Base-by-base conservation (phyloP, 495 filamentous ascomycete species). In the Penicillium desertorum region DNA sequence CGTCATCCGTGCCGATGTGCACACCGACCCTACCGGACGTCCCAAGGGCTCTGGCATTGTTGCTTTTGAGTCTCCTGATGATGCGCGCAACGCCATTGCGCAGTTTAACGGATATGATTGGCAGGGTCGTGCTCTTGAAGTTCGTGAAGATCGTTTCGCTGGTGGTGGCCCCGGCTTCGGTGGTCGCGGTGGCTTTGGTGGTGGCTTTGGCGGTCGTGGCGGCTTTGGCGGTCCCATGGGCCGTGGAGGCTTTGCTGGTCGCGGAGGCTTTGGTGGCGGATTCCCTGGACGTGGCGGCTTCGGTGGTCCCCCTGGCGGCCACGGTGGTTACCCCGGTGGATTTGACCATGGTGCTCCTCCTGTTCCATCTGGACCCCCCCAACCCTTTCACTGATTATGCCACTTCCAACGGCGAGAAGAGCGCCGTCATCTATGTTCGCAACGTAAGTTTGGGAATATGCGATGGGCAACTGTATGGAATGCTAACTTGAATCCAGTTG, bases 91-190 rank as follows among this genome's bases (percentile, higher is more conserved):
- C 62, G 94, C 94, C 36, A 98, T 98, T 64, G 81, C 88, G 52
- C 92, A 96, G 69, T 98, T 97, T 79, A 98, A 98, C 69, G 93
- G 93, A 56, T 97, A 96, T 71, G 94, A 98, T 48, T 98, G 94
- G 94, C 93, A 98, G 72, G 94, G 94, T 19, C 89, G 94, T 58
- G 72, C 86, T 53, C 81, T 98, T 36, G 95, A 98, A 70, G 94
- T 98, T 49, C 91, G 95, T 59, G 95, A 98, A 70, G 94, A 98
- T 72, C 87, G 95, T 37, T 98, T 92, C 70, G 95, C 95, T 57
- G 81, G 80, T 44, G 81, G 80, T 58, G 75, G 76, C 46, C 71
- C 74, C 51, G 78, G 81, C 29, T 51, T 71, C 34, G 77, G 70
- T 53, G 82, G 82, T 58, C 66, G 73, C 41, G 79, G 79, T 20